A percentile compares a stretch with the other conserved stretches of the same genome.
Evolutionary conservation across 352 stramenopile genomes (phyloP).

Genomic region (Stramenopiles sp.): DNA sequence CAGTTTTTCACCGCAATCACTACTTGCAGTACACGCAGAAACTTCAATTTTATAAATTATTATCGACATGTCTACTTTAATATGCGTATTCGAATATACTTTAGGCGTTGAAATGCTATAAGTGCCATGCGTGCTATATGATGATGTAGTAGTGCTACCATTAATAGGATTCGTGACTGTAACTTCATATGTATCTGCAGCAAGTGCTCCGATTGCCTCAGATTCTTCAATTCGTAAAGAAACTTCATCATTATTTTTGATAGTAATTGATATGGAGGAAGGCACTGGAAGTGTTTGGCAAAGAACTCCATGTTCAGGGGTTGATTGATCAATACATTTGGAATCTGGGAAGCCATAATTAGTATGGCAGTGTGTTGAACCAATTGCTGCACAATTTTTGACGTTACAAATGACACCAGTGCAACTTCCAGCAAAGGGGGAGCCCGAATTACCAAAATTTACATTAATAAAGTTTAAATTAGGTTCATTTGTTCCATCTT

Average conservation of each 20-base stretch:
- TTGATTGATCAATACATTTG: background rate
- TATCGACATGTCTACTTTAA: background rate
- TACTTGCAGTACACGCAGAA: background rate
- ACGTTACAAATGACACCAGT: background rate
- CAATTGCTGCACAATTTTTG: background rate
- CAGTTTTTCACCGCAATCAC: background rate
- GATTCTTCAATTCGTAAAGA: background rate
- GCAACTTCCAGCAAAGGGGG: background rate
- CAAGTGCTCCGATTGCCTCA: background rate
- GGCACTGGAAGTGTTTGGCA: background rate
- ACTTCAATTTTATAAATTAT: background rate
- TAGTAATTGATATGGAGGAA: background rate
- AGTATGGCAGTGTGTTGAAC: background rate
- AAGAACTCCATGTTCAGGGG: background rate
- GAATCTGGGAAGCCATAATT: background rate
- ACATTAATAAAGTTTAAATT: background rate
- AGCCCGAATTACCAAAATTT: background rate
- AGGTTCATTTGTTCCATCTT: background rate
- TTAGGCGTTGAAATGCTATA: background rate
- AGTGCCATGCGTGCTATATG: background rate
- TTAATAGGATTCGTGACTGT: background rate
- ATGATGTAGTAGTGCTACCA: background rate
- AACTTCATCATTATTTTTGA: background rate
- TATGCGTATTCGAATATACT: background rate
- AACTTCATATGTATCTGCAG: background rate